phyloP scores from a whole-genome alignment of 306 rosid species.

The Castanea crenata region DNA sequence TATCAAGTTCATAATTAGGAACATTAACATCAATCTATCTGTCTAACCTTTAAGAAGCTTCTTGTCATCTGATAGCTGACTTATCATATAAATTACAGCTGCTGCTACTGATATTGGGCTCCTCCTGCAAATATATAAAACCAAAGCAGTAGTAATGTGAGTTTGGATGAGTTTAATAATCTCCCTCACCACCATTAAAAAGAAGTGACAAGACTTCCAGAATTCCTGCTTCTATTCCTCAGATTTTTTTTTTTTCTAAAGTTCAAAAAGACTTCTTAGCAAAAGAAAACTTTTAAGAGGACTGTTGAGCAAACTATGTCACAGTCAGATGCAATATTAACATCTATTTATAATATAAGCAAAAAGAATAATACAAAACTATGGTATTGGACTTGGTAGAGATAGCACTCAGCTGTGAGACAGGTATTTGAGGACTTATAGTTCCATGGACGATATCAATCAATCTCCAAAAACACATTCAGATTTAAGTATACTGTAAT shows the following conservation, averaged over 20 bases:
- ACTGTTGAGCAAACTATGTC: background rate
- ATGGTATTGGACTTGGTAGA: background rate
- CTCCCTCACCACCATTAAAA: background rate
- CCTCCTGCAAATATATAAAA: constrained; percentile 54
- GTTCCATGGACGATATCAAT: background rate
- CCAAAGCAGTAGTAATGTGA: background rate
- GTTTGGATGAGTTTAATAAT: background rate
- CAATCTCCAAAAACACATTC: background rate
- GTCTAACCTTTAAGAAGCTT: constrained; percentile 81
- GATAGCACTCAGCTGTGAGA: background rate
- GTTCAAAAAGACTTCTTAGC: background rate
- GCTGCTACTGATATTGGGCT: constrained; percentile 97
- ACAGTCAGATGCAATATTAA: background rate
- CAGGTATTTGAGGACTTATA: background rate
- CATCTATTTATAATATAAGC: background rate
- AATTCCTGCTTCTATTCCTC: background rate
- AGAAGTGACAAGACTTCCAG: background rate
- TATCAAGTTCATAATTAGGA: background rate
- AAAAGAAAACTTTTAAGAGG: too few relatives aligned
- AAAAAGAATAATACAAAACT: background rate
- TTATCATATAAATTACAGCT: constrained; percentile 83
- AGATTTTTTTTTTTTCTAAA: background rate
- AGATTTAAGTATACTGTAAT: background rate
- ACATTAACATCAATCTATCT: background rate
- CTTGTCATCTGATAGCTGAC: constrained; percentile 86